Conservation (phyloP, 345 rosid species). For the Eutrema heterophyllum region DNA sequence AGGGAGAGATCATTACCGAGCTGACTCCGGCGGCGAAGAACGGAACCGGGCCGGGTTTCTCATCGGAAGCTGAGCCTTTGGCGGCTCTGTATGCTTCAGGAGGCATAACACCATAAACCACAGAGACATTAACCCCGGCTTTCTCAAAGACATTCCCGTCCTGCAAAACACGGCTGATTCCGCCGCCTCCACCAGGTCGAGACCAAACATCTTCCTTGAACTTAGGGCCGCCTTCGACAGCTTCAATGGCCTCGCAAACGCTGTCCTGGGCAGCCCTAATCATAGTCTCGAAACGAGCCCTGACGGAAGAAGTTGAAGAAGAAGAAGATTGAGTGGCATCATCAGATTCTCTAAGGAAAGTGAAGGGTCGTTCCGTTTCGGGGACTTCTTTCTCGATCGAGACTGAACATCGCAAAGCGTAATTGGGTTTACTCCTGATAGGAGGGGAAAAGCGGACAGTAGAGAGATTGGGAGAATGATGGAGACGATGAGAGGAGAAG, state of each 20-base stretch:
- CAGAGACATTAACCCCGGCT: conserved; percentile 97
- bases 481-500: conserved; percentile 18
- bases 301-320: conserved; percentile 36
- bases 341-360: conserved; percentile 70
- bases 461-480: not conserved
- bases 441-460: conserved; percentile 9
- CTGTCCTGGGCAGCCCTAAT: conserved; percentile 76
- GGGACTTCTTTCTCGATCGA: conserved; percentile 63
- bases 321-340: conserved; percentile 31
- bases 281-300: conserved; percentile 90
- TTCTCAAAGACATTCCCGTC: conserved; percentile 93
- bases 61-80: conserved; percentile 57
- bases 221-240: conserved; percentile 53
- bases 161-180: conserved; percentile 91
- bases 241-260: conserved; percentile 73
- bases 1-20: conserved; percentile 47
- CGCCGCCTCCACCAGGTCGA: conserved; percentile 97
- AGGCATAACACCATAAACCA: conserved; percentile 95
- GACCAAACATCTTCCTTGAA: conserved; percentile 99
- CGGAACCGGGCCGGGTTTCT: conserved; percentile 75
- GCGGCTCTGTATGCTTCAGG: conserved; percentile 99
- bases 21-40: conserved; percentile 98
- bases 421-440: conserved; percentile 5
- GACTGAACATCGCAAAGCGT: conserved; percentile 38
- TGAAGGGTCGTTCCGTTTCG: conserved; percentile 60